Percentiles rank a stretch among this genome's conserved stretches.
Conservation (phyloP, 2,329 filamentous ascomycete genomes). For the Phaeoacremonium minimum region DNA sequence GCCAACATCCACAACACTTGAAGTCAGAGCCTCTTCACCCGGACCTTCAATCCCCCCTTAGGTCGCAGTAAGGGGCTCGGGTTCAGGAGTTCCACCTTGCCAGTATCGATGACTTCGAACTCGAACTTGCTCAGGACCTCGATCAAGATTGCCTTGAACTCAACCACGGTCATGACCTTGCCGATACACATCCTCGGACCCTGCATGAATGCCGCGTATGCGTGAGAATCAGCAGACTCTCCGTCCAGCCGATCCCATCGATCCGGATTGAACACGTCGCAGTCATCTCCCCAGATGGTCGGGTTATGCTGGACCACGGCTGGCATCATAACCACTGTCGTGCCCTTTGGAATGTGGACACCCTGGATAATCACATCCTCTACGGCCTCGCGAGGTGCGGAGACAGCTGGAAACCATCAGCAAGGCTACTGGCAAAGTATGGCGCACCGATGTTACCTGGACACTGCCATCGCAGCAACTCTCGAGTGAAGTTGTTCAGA, state of each 20-base stretch:
- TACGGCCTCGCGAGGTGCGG: slow-evolving; percentile 5
- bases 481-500: slow-evolving; percentile 27
- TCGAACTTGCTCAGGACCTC: slow-evolving; percentile 24
- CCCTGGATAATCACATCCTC: slow-evolving; percentile 15
- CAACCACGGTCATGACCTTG: slow-evolving; percentile 25
- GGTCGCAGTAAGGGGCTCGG: slow-evolving; percentile 3
- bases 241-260: slow-evolving; percentile 17
- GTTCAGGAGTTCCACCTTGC: slow-evolving; percentile 3
- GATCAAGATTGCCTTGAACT: slow-evolving; percentile 30
- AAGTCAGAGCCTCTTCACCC: neutral
- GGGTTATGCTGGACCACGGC: slow-evolving; percentile 14
- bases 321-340: slow-evolving; percentile 14
- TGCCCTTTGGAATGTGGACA: slow-evolving; percentile 16
- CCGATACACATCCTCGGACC: slow-evolving; percentile 33
- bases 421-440: neutral
- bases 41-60: neutral
- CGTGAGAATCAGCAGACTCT: slow-evolving; percentile 17
- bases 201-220: slow-evolving; percentile 29
- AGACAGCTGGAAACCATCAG: neutral
- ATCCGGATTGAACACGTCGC: slow-evolving; percentile 13
- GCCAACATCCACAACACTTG: too few species aligned
- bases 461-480: slow-evolving; percentile 25
- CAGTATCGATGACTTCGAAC: slow-evolving; percentile 15
- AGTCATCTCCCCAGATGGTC: slow-evolving; percentile 18
- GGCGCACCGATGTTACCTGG: slow-evolving; percentile 11